phyloP scores from a whole-genome alignment of 176 grass and related monocot genomes.

The Saccharum officinarum region DNA sequence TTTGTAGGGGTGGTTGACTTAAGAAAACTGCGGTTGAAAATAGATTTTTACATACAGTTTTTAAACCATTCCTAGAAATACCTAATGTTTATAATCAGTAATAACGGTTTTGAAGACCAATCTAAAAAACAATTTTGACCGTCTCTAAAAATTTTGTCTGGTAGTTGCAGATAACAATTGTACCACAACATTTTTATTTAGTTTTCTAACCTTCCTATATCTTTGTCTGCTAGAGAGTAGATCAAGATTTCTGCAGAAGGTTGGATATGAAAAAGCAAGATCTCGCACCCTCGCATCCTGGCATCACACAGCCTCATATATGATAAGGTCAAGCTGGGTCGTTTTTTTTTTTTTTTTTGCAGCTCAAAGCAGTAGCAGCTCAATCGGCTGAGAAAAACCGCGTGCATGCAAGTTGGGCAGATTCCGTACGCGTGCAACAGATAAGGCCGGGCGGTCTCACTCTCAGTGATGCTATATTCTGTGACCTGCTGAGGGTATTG shows the following conservation, averaged over 20 bases:
- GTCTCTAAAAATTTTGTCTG: no score
- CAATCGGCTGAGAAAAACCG: constrained; percentile 42
- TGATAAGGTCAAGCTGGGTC: constrained; percentile 38
- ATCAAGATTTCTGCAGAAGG: not conserved
- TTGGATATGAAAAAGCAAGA: constrained; percentile 33
- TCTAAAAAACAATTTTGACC: no score
- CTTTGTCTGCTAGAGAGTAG: not conserved
- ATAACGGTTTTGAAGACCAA: no score
- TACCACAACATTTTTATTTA: constrained; percentile 9
- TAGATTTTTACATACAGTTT: no score
- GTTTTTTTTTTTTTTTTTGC: not conserved
- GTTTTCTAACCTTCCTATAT: constrained; percentile 12
- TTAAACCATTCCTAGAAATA: no score
- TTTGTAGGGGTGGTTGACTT: no score
- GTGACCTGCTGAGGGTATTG: constrained; percentile 31
- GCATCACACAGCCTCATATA: constrained; percentile 3
- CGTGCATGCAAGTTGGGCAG: constrained; percentile 21
- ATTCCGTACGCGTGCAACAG: constrained; percentile 33
- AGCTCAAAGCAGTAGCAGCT: constrained; percentile 20
- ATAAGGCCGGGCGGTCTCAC: constrained; percentile 18
- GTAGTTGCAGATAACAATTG: constrained; percentile 1
- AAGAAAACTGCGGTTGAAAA: no score
- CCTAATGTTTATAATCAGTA: no score
- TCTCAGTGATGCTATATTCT: constrained; percentile 45
- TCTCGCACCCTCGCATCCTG: constrained; percentile 23